Base-by-base conservation (phyloP, 2,329 filamentous ascomycete genomes). In the Simplicillium sp. region DNA sequence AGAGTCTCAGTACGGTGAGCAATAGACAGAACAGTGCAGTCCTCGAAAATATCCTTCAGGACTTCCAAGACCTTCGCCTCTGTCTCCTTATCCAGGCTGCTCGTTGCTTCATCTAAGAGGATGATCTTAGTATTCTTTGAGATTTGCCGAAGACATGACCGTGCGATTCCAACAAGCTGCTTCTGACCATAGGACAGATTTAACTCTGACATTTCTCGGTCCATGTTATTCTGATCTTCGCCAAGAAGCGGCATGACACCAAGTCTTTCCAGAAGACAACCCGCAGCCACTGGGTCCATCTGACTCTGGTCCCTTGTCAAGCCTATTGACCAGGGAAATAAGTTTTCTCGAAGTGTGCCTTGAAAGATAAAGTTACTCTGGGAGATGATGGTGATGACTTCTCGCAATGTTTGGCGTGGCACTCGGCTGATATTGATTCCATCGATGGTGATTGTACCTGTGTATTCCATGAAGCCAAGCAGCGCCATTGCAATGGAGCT, bases 11-110 rank as follows among this genome's bases (percentile, higher is more conserved):
- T 25, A 6, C 20, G 20, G 9, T 25, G 20, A 25, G 20, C 20
- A 5, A 25, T 9, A 9, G 20, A 6, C 9, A 25, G 20, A 47
- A 55, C 52, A 33, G 13, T 15, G 15, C 31, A 33, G 15, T 33
- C 15, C 7, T 5, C 12, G 31, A n/a, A 33, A 15, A 33, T 5
- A 7, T 33, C 31, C 12, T 33, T 33, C 6, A 33, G 12, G 7
- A 15, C 12, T 11, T 13, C 6, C 7, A n/a, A 7, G 7, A 33
- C 15, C 31, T 5, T 33, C 6, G 12, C 31, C 31, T 33, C 31
- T n/a, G 31, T 33, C 5, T 7, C 31, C 5, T 33, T 5, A 13
- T 33, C 31, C 31, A 33, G 12, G 31, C 13, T 15, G 15, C 31
- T 33, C 13, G 31, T 33, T 15, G 15, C 31, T 11, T 33, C 31